Evolutionary conservation across 257 asterid genomes (phyloP).

Genomic region (Rehmannia glutinosa): DNA sequence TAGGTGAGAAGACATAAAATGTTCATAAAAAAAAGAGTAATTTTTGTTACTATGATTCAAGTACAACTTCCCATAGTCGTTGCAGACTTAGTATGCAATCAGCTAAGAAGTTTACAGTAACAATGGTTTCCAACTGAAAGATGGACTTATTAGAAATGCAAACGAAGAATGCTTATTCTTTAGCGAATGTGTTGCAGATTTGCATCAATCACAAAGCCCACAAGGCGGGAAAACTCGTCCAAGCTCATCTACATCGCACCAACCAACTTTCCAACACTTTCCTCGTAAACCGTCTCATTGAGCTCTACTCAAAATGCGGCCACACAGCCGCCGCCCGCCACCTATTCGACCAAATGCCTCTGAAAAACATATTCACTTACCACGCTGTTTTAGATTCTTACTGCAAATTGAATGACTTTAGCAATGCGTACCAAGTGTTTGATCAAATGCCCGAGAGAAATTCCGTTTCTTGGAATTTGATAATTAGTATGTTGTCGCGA

Average conservation of each 20-base stretch:
- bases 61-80: not conserved
- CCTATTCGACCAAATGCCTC: slow-evolving; percentile 65
- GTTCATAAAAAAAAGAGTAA: too few relatives aligned
- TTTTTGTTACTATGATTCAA: too few relatives aligned
- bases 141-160: slow-evolving; percentile 34
- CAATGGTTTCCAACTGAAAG: not conserved
- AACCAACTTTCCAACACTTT: slow-evolving; percentile 37
- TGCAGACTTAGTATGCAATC: not conserved
- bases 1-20: too few relatives aligned
- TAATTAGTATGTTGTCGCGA: slow-evolving; percentile 46
- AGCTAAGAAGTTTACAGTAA: too few relatives aligned
- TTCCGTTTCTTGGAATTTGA: slow-evolving; percentile 61
- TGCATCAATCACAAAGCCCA: slow-evolving; percentile 43
- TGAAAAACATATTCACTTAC: slow-evolving; percentile 55
- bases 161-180: slow-evolving; percentile 25
- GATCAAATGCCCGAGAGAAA: slow-evolving; percentile 54
- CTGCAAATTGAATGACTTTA: slow-evolving; percentile 48
- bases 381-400: slow-evolving; percentile 57
- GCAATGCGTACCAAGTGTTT: slow-evolving; percentile 44
- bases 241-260: slow-evolving; percentile 50
- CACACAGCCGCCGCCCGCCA: slow-evolving; percentile 35
- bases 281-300: slow-evolving; percentile 54
- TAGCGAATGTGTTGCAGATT: slow-evolving; percentile 41
- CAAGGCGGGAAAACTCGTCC: slow-evolving; percentile 48
- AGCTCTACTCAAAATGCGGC: slow-evolving; percentile 61